Evolutionary conservation across 345 rosid genomes (phyloP).

Genomic region (Syzygium jambos): DNA sequence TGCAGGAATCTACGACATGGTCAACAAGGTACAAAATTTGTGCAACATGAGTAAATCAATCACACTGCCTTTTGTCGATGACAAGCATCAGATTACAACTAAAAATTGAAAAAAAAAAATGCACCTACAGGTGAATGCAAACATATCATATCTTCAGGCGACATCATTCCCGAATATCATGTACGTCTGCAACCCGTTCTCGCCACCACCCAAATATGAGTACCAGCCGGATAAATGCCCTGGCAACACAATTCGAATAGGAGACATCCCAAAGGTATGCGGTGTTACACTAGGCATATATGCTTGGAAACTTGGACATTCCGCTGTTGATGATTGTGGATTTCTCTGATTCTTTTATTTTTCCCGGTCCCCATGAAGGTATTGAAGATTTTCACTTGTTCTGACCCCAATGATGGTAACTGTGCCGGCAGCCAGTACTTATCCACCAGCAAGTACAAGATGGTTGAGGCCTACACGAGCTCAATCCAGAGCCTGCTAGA

Average conservation of each 20-base stretch:
- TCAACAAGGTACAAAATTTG: conserved; percentile 24
- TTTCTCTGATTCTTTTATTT: not conserved
- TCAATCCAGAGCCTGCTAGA: conserved; percentile 44
- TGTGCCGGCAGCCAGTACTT: conserved; percentile 40
- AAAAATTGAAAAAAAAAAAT: not conserved
- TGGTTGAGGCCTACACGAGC: conserved; percentile 35
- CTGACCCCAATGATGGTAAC: conserved; percentile 25
- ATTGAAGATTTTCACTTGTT: conserved; percentile 30
- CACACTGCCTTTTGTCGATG: not conserved
- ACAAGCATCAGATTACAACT: not conserved
- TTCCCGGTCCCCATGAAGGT: conserved; percentile 5
- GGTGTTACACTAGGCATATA: not conserved
- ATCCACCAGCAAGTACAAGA: conserved; percentile 14
- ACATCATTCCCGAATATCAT: conserved; percentile 1
- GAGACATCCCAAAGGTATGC: conserved; percentile 49
- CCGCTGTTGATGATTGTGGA: not conserved
- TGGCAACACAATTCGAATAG: conserved; percentile 29
- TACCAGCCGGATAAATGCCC: conserved; percentile 46
- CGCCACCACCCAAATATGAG: conserved; percentile 42
- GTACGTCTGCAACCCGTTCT: conserved; percentile 62
- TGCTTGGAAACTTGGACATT: not conserved
- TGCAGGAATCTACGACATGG: conserved; percentile 40
- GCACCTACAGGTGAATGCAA: conserved; percentile 43
- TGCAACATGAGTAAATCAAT: not conserved
- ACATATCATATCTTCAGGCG: conserved; percentile 26